Evolutionary conservation across 2,329 filamentous ascomycete genomes (phyloP), one percentile per base, ranked within the genome.

Genomic region (Apiospora arundinis): DNA sequence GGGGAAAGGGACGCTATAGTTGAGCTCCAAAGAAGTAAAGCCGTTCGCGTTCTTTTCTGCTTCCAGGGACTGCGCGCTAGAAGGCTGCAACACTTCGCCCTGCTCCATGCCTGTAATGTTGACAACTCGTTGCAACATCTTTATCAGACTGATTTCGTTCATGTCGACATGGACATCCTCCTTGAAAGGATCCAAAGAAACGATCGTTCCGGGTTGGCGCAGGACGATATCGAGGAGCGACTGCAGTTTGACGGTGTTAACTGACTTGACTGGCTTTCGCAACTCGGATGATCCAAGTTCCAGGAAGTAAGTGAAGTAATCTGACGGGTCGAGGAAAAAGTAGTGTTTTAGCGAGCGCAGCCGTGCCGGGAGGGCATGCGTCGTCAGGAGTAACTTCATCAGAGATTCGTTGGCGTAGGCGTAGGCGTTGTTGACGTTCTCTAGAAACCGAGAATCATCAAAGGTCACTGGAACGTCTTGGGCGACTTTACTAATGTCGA

Each of bases 281-380:
- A 99, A 87, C 82, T 99, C 96, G 0, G 95, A 95, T 42, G 93
- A 88, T 70, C 94, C 92, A 25, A 99, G 90, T 79, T 99, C 96
- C 72, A 99, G 91, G 81, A 99, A 99, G 82, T 98, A 97, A 2
- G 95, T 95, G 82, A 99, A 98, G 85, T 97, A 99, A 81, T 99
- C 96, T 45, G 96, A 98, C 11, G 95, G 93, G 77, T 98, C 95
- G 73, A 99, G 91, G 86, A 99, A 99, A 85, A 98, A 99, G 84
- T 99, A 99, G 82, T 99, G 96, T 81, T 99, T 99, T 49, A 99
- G 86, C 18, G 95, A 98, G 65, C 92, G 91, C 71, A 99, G 87
- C 48, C 96, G 90, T 40, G 93, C 92, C 0, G 95, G 95, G 6
- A 99, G 88, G 16, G 93, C 93, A 79, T 99, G 96, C 8, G 96